Percentiles rank a stretch among this genome's conserved stretches.
Conservation (phyloP, 2,329 filamentous ascomycete genomes). For the Madurella fahalii region DNA sequence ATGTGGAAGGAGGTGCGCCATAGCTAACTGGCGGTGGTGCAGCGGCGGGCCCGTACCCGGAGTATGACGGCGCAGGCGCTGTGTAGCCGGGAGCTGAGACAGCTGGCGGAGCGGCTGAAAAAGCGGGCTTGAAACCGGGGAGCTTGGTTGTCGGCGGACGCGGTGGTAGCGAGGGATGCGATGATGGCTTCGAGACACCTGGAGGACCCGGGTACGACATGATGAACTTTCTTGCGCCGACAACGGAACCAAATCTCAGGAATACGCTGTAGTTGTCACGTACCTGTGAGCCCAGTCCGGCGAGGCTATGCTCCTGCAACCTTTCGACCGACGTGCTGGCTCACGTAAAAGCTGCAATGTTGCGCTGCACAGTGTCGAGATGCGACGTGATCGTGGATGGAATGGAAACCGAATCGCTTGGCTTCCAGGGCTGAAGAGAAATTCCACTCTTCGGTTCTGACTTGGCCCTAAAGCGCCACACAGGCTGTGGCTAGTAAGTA, state of each 20-base stretch:
- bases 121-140: slow-evolving; percentile 49
- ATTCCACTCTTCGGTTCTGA: too few relatives aligned
- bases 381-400: neutral
- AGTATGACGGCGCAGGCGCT: slow-evolving; percentile 15
- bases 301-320: slow-evolving; percentile 18
- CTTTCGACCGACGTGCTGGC: slow-evolving; percentile 25
- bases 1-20: slow-evolving; percentile 35
- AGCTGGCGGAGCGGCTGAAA: slow-evolving; percentile 35
- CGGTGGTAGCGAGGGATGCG: slow-evolving; percentile 67
- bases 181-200: slow-evolving; percentile 55
- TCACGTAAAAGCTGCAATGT: slow-evolving; percentile 19
- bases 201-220: slow-evolving; percentile 87
- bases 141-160: slow-evolving; percentile 63
- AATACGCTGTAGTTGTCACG: slow-evolving; percentile 35
- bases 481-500: too few relatives aligned
- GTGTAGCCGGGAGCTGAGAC: slow-evolving; percentile 28
- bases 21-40: slow-evolving; percentile 30
- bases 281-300: slow-evolving; percentile 47
- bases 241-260: slow-evolving; percentile 4
- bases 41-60: slow-evolving; percentile 31
- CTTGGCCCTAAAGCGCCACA: too few relatives aligned
- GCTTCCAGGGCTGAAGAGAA: too few relatives aligned
- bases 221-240: slow-evolving; percentile 51
- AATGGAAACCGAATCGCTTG: neutral
- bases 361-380: neutral